Evolutionary conservation across 805 yeast genomes (phyloP), one percentile per base, ranked within the genome.

Genomic region (Kuraishia borneana): DNA sequence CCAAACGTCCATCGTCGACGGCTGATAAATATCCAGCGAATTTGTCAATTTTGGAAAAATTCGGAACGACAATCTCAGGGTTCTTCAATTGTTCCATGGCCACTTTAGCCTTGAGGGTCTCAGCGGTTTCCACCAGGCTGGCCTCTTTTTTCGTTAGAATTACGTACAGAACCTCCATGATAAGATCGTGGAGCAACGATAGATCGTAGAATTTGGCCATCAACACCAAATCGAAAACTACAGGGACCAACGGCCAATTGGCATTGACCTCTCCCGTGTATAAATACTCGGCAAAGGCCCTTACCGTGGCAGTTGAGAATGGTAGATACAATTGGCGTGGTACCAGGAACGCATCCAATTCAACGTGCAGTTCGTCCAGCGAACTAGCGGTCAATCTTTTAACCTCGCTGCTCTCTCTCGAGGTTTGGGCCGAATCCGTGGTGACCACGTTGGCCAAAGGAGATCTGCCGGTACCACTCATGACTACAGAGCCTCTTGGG

Each of bases 221-320:
- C 22, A 75, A 51, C 42, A 81, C 58, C 31, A 76, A 63, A 42
- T 80, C 85, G 26, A 80, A 60, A 0, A 81, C 70, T 0, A 82
- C 75, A 0, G 92, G 89, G 2, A 70, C 61, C 26, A 82, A 54
- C n/a, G 65, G 54, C 89, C 89, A 81, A 44, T 70, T 76, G 35
- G 77, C 73, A 18, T 84, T 84, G 17, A 83, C 71, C 51, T 81
- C 87, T 1, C 92, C 94, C 4, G 88, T 82, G 46, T 77, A 80
- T 36, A 83, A 60, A 50, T 74, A 83, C 47, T 82, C 92, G 19
- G 77, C 61, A 42, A 81, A 69, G 2, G 85, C 85, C 36, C 65
- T 65, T 12, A 80, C 71, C 0, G 84, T 70, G 1, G 58, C 50
- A 1, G 78, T 73, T 2, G 75, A 51, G 55, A 76, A 79, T 3